Percentiles rank a stretch among this genome's conserved stretches.
Conservation (phyloP, 495 filamentous ascomycete genomes). For the Corynascus novoguineensis region DNA sequence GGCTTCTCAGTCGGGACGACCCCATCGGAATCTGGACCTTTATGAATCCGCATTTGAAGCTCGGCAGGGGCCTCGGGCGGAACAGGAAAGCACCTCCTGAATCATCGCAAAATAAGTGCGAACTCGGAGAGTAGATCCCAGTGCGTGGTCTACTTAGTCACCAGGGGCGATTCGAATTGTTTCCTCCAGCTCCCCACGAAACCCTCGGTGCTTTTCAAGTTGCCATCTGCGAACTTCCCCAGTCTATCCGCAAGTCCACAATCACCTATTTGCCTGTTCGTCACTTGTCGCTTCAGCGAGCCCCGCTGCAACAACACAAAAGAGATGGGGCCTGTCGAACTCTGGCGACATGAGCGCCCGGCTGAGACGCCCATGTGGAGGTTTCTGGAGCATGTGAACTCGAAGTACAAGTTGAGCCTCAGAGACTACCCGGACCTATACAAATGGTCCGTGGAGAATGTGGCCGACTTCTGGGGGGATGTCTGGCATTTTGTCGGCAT, state of each 20-base stretch:
- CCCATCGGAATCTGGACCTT: slow-evolving; percentile 8
- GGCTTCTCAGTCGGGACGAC: slow-evolving; percentile 2
- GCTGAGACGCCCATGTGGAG: slow-evolving; percentile 60
- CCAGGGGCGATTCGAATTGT: too few species aligned
- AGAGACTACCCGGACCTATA: slow-evolving; percentile 64
- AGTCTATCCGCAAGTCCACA: too few species aligned
- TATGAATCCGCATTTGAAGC: background rate
- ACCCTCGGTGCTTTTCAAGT: too few species aligned
- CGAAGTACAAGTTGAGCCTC: slow-evolving; percentile 59
- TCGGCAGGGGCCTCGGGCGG: background rate
- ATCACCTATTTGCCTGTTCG: too few species aligned
- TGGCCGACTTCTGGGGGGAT: slow-evolving; percentile 75
- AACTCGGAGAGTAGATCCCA: background rate
- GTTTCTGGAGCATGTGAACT: slow-evolving; percentile 63
- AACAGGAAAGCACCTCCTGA: background rate
- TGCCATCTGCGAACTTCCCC: too few species aligned
- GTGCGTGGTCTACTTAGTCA: background rate
- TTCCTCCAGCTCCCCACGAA: too few species aligned
- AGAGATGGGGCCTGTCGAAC: slow-evolving; percentile 41
- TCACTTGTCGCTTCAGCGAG: too few species aligned
- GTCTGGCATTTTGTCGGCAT: slow-evolving; percentile 78
- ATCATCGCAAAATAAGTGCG: background rate
- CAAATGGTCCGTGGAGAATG: slow-evolving; percentile 75
- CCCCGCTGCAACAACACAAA: too few species aligned
- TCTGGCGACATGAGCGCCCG: slow-evolving; percentile 70